These are phyloP conservation scores for Coemansia reversa DNA, from an alignment of 192 early-diverging fungal genomes.

Conservation along the genomic window DNA sequence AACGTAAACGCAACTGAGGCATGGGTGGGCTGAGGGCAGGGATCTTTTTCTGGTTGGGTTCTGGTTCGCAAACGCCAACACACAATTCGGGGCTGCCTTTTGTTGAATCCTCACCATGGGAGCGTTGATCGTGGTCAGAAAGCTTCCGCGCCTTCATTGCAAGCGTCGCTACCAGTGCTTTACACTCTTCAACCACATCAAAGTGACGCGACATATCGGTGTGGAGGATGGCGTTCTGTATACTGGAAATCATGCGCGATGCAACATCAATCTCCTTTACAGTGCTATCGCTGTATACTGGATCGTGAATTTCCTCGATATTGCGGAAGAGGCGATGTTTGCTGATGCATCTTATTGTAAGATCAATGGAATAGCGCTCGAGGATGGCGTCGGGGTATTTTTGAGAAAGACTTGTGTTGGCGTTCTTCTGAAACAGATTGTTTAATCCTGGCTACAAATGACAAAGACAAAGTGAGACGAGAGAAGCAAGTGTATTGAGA, in stretches of 20 bases:
- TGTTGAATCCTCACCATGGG: too few species aligned
- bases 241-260: conserved; percentile 46
- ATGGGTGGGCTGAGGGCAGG: neutral
- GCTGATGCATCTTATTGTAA: conserved; percentile 69
- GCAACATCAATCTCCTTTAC: conserved; percentile 46
- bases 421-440: conserved; percentile 89
- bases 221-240: conserved; percentile 69
- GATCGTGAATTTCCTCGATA: conserved; percentile 52
- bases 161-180: conserved; percentile 39
- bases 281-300: conserved; percentile 55
- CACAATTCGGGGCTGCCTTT: too few species aligned
- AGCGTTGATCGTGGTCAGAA: conserved; percentile 23
- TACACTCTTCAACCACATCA: conserved; percentile 59
- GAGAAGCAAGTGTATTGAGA: neutral
- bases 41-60: too few species aligned
- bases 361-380: conserved; percentile 80
- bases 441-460: conserved; percentile 75
- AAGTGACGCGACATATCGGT: conserved; percentile 95
- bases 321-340: conserved; percentile 73
- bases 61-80: too few species aligned
- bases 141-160: conserved; percentile 45
- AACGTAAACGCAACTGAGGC: conserved; percentile 9
- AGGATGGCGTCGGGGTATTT: conserved; percentile 83
- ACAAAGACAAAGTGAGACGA: conserved; percentile 18
- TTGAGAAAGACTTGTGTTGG: conserved; percentile 70